A percentile compares a stretch with the other conserved stretches of the same genome.
Evolutionary conservation across 2,329 filamentous ascomycete genomes (phyloP).

Genomic region (Amphichorda felina): DNA sequence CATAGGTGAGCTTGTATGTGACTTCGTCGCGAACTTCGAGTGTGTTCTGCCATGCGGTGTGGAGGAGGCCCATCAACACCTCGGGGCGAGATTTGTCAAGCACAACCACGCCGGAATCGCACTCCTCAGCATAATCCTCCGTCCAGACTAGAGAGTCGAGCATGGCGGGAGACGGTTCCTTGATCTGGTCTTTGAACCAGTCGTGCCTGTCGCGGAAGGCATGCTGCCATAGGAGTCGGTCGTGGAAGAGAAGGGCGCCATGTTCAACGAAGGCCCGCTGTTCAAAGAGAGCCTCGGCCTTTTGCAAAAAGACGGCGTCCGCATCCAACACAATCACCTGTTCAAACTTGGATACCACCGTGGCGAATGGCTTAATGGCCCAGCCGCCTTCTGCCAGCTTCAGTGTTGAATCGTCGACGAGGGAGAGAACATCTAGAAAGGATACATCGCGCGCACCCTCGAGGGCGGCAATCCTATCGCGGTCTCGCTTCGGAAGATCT

Average conservation of each 20-base stretch:
- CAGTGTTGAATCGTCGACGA: constrained; percentile 19
- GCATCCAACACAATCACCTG: constrained; percentile 26
- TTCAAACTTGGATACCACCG: constrained; percentile 20
- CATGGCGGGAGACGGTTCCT: constrained; percentile 18
- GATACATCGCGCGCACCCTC: constrained; percentile 11
- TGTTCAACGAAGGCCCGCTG: constrained; percentile 17
- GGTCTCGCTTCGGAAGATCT: constrained; percentile 13
- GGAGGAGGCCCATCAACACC: constrained; percentile 25
- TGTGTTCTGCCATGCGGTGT: constrained; percentile 31
- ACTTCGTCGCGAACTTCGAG: constrained; percentile 22
- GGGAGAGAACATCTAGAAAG: constrained; percentile 18
- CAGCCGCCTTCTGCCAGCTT: constrained; percentile 18
- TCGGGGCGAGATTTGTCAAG: constrained; percentile 24
- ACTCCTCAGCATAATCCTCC: constrained; percentile 26
- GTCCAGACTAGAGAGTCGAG: constrained; percentile 24
- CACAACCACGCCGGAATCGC: constrained; percentile 27
- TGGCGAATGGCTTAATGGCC: constrained; percentile 29
- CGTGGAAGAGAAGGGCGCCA: constrained; percentile 26
- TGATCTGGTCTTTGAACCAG: constrained; percentile 25
- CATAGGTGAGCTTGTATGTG: constrained; percentile 27
- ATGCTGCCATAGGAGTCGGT: constrained; percentile 25
- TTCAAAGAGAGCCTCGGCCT: constrained; percentile 18
- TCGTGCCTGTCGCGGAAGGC: constrained; percentile 18
- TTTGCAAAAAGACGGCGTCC: constrained; percentile 25
- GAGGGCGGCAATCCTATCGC: constrained; percentile 10